phyloP scores from a whole-genome alignment of 2,329 filamentous ascomycete genomes.

The Periconia macrospinosa region DNA sequence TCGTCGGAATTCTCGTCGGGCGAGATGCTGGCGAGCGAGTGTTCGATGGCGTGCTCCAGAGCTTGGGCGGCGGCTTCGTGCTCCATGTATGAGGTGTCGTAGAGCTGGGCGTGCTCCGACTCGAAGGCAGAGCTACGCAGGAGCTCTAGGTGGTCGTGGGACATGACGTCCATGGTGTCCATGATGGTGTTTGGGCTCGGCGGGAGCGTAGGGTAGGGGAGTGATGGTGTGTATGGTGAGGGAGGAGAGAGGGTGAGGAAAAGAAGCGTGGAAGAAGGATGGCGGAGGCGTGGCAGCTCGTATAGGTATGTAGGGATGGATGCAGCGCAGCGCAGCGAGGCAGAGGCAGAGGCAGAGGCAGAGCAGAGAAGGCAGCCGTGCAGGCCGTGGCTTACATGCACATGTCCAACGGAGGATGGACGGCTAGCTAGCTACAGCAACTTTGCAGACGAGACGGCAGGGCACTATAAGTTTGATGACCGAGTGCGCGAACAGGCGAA shows the following conservation, averaged over 20 bases:
- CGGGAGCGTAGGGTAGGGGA: neutral
- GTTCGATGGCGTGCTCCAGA: conserved; percentile 37
- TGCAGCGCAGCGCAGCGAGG: conserved; percentile 15
- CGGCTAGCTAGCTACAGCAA: neutral
- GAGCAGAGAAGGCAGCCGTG: neutral
- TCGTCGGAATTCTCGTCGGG: conserved; percentile 42
- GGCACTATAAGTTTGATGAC: too few species aligned
- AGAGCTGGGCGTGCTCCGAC: conserved; percentile 41
- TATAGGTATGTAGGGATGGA: conserved; percentile 1
- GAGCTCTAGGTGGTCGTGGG: conserved; percentile 35
- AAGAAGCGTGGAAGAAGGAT: conserved; percentile 2
- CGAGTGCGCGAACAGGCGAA: too few species aligned
- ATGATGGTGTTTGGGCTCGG: conserved; percentile 17
- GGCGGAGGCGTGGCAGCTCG: neutral
- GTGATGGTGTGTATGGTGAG: neutral
- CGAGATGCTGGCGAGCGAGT: conserved; percentile 35
- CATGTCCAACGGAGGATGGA: neutral
- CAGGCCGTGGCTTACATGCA: neutral
- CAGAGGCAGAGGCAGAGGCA: neutral
- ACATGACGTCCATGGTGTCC: conserved; percentile 27
- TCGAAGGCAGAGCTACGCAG: conserved; percentile 42
- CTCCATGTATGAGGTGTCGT: conserved; percentile 40
- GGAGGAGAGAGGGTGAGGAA: conserved; percentile 1
- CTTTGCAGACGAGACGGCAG: too few species aligned
- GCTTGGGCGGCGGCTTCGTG: conserved; percentile 38